Evolutionary conservation across 2,329 filamentous ascomycete species (phyloP).

Genomic region (Penicillium sp.): DNA sequence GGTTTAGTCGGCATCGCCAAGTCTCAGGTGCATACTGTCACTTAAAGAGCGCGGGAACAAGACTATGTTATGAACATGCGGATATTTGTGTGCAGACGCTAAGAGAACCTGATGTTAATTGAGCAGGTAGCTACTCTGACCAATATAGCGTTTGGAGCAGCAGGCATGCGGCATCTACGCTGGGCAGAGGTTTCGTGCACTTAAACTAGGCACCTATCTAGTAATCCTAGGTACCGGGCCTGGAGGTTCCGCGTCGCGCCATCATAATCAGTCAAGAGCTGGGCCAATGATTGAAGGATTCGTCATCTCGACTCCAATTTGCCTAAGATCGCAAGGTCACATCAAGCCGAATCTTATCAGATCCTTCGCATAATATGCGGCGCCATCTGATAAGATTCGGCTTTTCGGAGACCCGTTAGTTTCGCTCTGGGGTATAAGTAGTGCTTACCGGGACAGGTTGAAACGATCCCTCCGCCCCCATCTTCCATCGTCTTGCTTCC

Average conservation of each 20-base stretch:
- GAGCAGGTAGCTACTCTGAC: too few relatives aligned
- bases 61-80: too few relatives aligned
- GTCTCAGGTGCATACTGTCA: too few relatives aligned
- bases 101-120: too few relatives aligned
- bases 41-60: too few relatives aligned
- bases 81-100: too few relatives aligned
- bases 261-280: background rate
- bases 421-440: background rate
- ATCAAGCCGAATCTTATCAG: background rate
- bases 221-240: too few relatives aligned
- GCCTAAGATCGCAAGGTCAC: background rate
- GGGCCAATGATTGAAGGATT: background rate
- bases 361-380: background rate
- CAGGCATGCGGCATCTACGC: too few relatives aligned
- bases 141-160: too few relatives aligned
- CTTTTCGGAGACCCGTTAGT: too few relatives aligned
- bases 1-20: too few relatives aligned
- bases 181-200: background rate
- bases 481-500: background rate
- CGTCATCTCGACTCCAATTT: background rate
- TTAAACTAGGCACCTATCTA: background rate
- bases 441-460: background rate
- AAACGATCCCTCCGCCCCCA: background rate
- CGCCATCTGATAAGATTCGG: too few relatives aligned
- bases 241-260: background rate